These are phyloP conservation scores for Apiospora aurea DNA, from an alignment of 2,329 filamentous ascomycete species.

Conservation along the genomic window DNA sequence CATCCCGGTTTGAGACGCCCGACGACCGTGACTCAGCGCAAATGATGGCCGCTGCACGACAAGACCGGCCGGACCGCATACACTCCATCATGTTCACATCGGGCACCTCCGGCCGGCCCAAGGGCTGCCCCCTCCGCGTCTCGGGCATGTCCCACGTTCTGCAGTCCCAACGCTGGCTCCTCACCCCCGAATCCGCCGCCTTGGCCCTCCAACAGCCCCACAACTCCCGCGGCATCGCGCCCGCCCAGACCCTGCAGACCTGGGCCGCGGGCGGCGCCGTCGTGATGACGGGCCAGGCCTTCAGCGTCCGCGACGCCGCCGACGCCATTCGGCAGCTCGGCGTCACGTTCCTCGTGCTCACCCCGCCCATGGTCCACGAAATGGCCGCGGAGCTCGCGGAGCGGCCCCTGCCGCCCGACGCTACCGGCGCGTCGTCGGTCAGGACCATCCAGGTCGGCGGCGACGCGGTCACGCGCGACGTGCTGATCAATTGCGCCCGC, in stretches of 20 bases:
- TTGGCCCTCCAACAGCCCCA: slow-evolving; percentile 27
- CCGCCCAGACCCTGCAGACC: slow-evolving; percentile 28
- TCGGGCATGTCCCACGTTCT: slow-evolving; percentile 27
- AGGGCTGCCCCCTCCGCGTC: slow-evolving; percentile 27
- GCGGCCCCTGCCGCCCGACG: slow-evolving; percentile 1
- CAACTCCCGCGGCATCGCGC: slow-evolving; percentile 28
- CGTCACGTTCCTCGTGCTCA: slow-evolving; percentile 28
- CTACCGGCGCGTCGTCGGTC: not conserved
- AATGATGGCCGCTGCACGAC: not conserved
- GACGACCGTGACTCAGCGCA: too few species aligned
- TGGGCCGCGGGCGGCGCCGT: slow-evolving; percentile 27
- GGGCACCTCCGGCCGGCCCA: slow-evolving; percentile 28
- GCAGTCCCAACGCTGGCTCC: slow-evolving; percentile 29
- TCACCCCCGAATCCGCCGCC: slow-evolving; percentile 6
- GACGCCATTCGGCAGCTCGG: slow-evolving; percentile 25
- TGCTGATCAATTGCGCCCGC: slow-evolving; percentile 27
- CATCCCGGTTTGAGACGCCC: too few species aligned
- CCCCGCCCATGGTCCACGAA: slow-evolving; percentile 30
- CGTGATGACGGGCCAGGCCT: slow-evolving; percentile 26
- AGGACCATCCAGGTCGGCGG: slow-evolving; percentile 28
- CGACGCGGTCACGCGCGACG: slow-evolving; percentile 28
- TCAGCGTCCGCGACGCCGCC: slow-evolving; percentile 23
- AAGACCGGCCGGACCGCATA: slow-evolving; percentile 22
- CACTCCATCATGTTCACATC: slow-evolving; percentile 29
- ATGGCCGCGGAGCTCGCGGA: slow-evolving; percentile 2